Base-by-base conservation (phyloP, 2,329 filamentous ascomycete genomes). In the Aspergillus sp. region DNA sequence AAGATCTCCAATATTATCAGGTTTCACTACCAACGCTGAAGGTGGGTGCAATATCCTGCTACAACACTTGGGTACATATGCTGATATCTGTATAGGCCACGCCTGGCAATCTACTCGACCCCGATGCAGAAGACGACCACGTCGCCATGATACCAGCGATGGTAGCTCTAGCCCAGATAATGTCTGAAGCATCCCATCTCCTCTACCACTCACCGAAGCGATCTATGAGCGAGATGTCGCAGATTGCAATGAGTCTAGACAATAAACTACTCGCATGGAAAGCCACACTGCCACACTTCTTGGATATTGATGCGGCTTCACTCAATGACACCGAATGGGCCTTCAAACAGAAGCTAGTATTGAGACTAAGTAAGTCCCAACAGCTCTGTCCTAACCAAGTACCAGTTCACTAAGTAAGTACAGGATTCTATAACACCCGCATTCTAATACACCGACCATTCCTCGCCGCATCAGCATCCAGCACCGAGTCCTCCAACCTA, bases 371-470 rank as follows among this genome's bases (percentile, higher is more conserved):
- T 67, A 25, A 60, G 62, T 62, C 2, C 1, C 8, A 25, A 36
- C 6, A 6, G 11, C 11, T 11, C 11, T 13, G 4, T 15, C 5
- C 32, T 36, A 5, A 36, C 32, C 32, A 13, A 36, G 5, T 27
- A 7, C 25, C 25, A 27, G 6, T 36, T 13, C 5, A 36, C 11
- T 36, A 36, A 36, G 0, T 2, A 10, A 23, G 13, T 11, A 13
- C 39, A 70, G 68, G 67, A 58, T 73, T 70, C 50, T 71, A 70
- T 17, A 72, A 71, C 39, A 70, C 72, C 3, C 65, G 68, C 11
- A 72, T 73, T 5, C 59, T 73, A 1, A 65, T 74, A 3, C 68
- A 73, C 52, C 67, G 67, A 11, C 70, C 70, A 1, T 74, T 74
- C 54, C 55, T 73, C 23, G 61, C 67, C 7, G 65, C 63, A 21